Conservation (phyloP, 371 early-diverging fungal genomes). For the Syncephalis plumigaleata region DNA sequence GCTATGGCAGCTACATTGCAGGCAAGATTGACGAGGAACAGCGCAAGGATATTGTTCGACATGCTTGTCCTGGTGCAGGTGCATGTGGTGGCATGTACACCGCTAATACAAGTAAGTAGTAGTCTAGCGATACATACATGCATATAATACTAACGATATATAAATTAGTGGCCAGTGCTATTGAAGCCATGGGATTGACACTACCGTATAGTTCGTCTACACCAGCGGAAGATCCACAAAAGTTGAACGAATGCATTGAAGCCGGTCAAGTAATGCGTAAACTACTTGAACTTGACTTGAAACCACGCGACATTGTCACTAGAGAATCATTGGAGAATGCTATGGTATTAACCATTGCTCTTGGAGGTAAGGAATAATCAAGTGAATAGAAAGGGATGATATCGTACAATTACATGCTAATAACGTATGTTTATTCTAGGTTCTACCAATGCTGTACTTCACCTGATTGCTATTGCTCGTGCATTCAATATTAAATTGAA, state of each 20-base stretch:
- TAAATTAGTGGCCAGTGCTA: constrained; percentile 90
- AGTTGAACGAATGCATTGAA: constrained; percentile 68
- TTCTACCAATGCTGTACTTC: constrained; percentile 93
- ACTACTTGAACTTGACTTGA: constrained; percentile 74
- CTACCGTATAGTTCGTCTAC: constrained; percentile 86
- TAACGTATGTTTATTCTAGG: too few species aligned
- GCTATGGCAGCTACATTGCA: constrained; percentile 80
- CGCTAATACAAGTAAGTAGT: constrained; percentile 69
- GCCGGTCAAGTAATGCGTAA: constrained; percentile 73
- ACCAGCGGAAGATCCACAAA: constrained; percentile 73
- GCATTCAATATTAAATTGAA: constrained; percentile 60
- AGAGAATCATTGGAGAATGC: constrained; percentile 87
- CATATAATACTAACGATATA: background rate
- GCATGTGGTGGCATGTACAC: constrained; percentile 98
- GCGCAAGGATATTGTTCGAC: constrained; percentile 64
- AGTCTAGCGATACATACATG: background rate
- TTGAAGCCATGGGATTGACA: constrained; percentile 92
- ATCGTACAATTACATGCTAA: too few species aligned
- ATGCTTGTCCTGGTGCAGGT: constrained; percentile 93
- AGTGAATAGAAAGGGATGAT: too few species aligned
- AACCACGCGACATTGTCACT: constrained; percentile 89
- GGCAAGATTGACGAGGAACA: constrained; percentile 76
- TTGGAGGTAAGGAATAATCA: constrained; percentile 62
- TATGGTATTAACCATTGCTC: constrained; percentile 72
- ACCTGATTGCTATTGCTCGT: constrained; percentile 85